Percentiles rank a stretch among this genome's conserved stretches.
These are phyloP conservation scores for Volvox carteri DNA, from an alignment of 163 green algal species.

Conservation along the genomic window DNA sequence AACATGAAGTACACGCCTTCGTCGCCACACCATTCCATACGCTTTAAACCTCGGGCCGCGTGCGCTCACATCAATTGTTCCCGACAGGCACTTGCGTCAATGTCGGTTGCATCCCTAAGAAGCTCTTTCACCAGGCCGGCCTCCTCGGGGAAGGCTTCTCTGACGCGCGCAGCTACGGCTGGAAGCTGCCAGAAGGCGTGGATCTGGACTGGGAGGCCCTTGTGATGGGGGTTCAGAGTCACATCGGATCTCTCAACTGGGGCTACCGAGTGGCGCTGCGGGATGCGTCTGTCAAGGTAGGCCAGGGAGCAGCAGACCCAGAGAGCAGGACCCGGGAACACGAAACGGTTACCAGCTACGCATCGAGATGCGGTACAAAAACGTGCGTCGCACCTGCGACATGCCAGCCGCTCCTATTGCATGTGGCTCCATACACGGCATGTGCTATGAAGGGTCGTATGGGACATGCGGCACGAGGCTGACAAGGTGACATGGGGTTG, in stretches of 20 bases:
- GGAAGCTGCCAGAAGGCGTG: constrained; percentile 61
- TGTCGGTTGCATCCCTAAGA: constrained; percentile 83
- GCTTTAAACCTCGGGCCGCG: too few species aligned
- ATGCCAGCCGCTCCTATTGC: too few species aligned
- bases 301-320: not conserved
- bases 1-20: too few species aligned
- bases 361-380: too few species aligned
- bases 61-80: not conserved
- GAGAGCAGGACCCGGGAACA: too few species aligned
- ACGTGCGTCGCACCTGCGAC: too few species aligned
- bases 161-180: constrained; percentile 72
- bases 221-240: constrained; percentile 72
- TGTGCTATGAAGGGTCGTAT: too few species aligned
- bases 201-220: constrained; percentile 62
- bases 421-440: too few species aligned
- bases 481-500: too few species aligned
- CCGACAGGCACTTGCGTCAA: constrained; percentile 78
- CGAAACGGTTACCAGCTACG: too few species aligned
- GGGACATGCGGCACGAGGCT: too few species aligned
- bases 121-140: constrained; percentile 77
- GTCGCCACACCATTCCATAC: too few species aligned
- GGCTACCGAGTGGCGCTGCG: constrained; percentile 75
- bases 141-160: constrained; percentile 73
- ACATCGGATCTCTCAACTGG: constrained; percentile 79
- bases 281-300: constrained; percentile 65